A percentile compares a stretch with the other conserved stretches of the same genome.
Evolutionary conservation across 306 rosid genomes (phyloP).

Genomic region (Begonia peltatifolia): DNA sequence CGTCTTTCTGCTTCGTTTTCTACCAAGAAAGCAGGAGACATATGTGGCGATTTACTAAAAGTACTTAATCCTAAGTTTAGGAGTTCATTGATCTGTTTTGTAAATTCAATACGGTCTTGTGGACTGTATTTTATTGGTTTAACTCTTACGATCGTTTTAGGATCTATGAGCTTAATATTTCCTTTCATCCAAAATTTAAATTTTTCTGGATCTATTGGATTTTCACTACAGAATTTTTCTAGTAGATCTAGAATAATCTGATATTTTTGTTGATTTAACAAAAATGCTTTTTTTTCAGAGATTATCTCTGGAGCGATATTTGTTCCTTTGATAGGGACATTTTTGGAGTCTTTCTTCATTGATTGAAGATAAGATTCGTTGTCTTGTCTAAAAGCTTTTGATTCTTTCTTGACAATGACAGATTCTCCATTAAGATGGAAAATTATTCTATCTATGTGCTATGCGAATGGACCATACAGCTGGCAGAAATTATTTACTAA

Average conservation of each 20-base stretch:
- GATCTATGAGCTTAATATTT: not conserved
- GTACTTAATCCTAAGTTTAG: not conserved
- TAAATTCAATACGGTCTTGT: not conserved
- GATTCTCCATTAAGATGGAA: not conserved
- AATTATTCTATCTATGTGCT: not conserved
- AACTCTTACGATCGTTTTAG: not conserved
- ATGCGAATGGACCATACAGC: not conserved
- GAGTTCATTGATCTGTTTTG: not conserved
- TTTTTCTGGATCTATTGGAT: not conserved
- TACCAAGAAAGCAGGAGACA: not conserved
- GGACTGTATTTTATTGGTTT: not conserved
- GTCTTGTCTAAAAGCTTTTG: not conserved
- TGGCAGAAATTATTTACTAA: not conserved
- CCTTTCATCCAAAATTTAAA: not conserved
- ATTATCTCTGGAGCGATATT: not conserved
- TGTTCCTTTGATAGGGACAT: not conserved
- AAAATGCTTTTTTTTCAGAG: not conserved
- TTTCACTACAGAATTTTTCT: not conserved
- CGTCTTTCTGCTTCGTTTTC: slow-evolving; percentile 1
- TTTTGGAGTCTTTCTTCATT: not conserved
- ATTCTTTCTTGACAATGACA: not conserved
- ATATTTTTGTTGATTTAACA: not conserved
- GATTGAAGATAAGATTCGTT: not conserved
- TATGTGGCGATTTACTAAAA: not conserved
- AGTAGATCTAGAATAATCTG: not conserved